Percentiles rank a stretch among this genome's conserved stretches.
Evolutionary conservation across 768 basidiomycete species (phyloP).

Genomic region (Pleurotus eryngii): DNA sequence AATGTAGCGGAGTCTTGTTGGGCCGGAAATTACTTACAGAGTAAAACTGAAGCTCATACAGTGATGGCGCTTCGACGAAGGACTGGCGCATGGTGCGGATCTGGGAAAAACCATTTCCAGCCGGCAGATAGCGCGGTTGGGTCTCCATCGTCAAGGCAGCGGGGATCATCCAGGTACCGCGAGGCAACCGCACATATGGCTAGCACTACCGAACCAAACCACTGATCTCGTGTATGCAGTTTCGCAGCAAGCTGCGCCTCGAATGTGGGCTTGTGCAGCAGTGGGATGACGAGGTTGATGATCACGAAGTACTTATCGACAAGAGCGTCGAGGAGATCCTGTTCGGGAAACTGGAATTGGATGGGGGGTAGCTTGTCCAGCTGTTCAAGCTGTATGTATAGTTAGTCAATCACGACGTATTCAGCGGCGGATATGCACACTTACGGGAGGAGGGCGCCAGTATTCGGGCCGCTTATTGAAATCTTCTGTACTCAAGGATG

Average conservation of each 20-base stretch:
- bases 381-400: too few species aligned
- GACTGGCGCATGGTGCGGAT: slow-evolving; percentile 62
- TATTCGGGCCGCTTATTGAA: slow-evolving; percentile 29
- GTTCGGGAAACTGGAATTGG: slow-evolving; percentile 39
- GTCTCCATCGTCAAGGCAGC: slow-evolving; percentile 42
- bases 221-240: slow-evolving; percentile 44
- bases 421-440: too few species aligned
- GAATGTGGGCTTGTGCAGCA: slow-evolving; percentile 74
- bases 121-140: slow-evolving; percentile 45
- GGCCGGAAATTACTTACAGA: slow-evolving; percentile 32
- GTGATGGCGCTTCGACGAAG: slow-evolving; percentile 57
- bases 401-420: too few species aligned
- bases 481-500: slow-evolving; percentile 10
- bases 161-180: slow-evolving; percentile 53
- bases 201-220: slow-evolving; percentile 59
- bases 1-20: not conserved
- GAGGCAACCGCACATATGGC: slow-evolving; percentile 72
- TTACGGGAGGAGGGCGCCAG: slow-evolving; percentile 21
- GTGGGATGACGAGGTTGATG: slow-evolving; percentile 56
- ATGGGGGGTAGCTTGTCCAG: not conserved
- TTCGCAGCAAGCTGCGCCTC: slow-evolving; percentile 44
- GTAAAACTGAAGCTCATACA: slow-evolving; percentile 76
- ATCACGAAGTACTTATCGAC: slow-evolving; percentile 63
- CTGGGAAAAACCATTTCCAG: slow-evolving; percentile 67
- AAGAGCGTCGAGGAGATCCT: slow-evolving; percentile 47